Evolutionary conservation across 768 basidiomycete species (phyloP).

Genomic region (Tylopilus rubrobrunneus): DNA sequence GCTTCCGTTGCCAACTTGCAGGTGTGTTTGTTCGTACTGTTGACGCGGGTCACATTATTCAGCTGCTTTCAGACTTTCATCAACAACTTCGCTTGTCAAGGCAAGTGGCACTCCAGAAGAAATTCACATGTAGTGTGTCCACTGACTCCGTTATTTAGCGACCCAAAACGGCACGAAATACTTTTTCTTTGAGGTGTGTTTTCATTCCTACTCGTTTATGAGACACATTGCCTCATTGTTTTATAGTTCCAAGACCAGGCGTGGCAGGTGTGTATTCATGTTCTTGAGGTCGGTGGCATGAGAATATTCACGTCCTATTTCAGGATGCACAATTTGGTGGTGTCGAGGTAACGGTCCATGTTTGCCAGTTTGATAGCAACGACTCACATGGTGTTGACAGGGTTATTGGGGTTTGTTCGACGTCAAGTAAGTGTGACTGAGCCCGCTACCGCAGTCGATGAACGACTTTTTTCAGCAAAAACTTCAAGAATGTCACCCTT

Average conservation of each 20-base stretch:
- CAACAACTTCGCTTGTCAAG: conserved; percentile 75
- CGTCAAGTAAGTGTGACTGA: conserved; percentile 38
- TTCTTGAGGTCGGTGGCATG: not conserved
- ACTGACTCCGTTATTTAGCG: conserved; percentile 36
- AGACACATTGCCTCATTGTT: not conserved
- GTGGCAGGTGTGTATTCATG: conserved; percentile 60
- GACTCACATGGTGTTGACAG: conserved; percentile 19
- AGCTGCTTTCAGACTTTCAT: conserved; percentile 61
- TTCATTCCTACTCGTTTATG: not conserved
- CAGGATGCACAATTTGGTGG: conserved; percentile 69
- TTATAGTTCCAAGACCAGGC: conserved; percentile 66
- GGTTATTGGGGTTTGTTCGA: conserved; percentile 69
- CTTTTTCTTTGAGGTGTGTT: conserved; percentile 76
- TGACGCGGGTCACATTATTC: not conserved
- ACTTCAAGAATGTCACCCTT: conserved; percentile 67
- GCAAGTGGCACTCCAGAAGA: conserved; percentile 8
- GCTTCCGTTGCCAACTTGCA: conserved; percentile 63
- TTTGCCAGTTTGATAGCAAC: conserved; percentile 1
- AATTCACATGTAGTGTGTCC: not conserved
- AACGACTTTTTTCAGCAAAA: conserved; percentile 43
- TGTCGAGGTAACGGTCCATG: conserved; percentile 50
- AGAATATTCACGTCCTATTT: conserved; percentile 13
- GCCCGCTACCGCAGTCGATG: conserved; percentile 23
- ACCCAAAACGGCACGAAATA: conserved; percentile 79
- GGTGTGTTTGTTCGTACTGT: conserved; percentile 23